Evolutionary conservation across 306 rosid genomes (phyloP), one percentile per base, ranked within the genome.

Genomic region (Gleditsia sinensis): DNA sequence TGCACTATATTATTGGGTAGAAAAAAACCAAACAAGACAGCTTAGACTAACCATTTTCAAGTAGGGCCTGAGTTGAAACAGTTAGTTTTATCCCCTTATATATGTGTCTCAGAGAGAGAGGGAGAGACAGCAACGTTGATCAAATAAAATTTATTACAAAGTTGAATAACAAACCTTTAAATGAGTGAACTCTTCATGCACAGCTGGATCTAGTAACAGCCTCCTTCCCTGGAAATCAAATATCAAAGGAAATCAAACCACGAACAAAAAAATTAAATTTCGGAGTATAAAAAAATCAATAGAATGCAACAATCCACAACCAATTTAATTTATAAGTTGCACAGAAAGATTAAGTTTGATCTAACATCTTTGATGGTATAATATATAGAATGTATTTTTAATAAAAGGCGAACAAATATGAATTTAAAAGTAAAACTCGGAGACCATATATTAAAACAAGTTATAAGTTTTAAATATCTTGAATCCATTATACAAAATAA

Each of bases 131-230:
- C 59, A 56, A 62, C 61, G 39, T 20, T 65, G 42, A 80, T 67
- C 60, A 34, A 53, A 60, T 23, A 67, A 1, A 75, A 50, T 36
- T 34, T 71, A 51, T 55, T 57, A 66, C 53, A 63, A 68, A 71
- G 55, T 43, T 70, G 45, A 72, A 69, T 63, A 78, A 73, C 88
- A 78, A 60, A 93, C 98, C 98, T 91, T 93, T 46, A 93, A 80
- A 30, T 97, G 95, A 9, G 86, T 87, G 73, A 93, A 93, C 87
- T 93, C 98, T 73, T 93, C 98, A 89, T 93, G 97, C 77, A 93
- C 87, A 78, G 98, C 98, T 14, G 97, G 98, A 89, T 93, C 98
- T 64, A 93, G 90, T 76, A 93, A 83, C 79, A 91, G 75, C 82
- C 86, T 91, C 81, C 97, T 88, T 33, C 94, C 94, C 98, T 94